Evolutionary conservation across 2,329 filamentous ascomycete genomes (phyloP).

Genomic region (Aspergillus fumigatus): DNA sequence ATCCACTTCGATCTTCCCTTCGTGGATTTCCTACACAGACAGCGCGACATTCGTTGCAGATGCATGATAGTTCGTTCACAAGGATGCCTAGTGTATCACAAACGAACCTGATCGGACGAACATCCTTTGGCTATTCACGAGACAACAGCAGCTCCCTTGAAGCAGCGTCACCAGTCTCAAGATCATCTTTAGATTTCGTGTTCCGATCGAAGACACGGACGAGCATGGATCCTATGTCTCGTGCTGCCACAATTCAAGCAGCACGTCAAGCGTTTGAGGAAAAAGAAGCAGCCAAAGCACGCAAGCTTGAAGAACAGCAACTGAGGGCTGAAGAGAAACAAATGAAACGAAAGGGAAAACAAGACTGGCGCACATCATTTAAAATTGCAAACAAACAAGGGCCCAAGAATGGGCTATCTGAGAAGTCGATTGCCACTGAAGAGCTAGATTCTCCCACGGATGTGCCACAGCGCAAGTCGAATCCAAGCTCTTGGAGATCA

Average conservation of each 20-base stretch:
- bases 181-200: slow-evolving; percentile 54
- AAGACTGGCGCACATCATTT: slow-evolving; percentile 21
- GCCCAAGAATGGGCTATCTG: slow-evolving; percentile 16
- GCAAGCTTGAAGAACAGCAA: slow-evolving; percentile 51
- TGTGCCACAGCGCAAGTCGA: slow-evolving; percentile 7
- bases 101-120: slow-evolving; percentile 48
- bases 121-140: slow-evolving; percentile 45
- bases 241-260: slow-evolving; percentile 53
- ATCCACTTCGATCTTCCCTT: slow-evolving; percentile 24
- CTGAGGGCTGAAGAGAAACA: slow-evolving; percentile 45
- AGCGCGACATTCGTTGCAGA: slow-evolving; percentile 33
- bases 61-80: slow-evolving; percentile 40
- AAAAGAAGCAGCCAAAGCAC: slow-evolving; percentile 54
- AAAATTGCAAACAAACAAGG: slow-evolving; percentile 10
- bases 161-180: slow-evolving; percentile 48
- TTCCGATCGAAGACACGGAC: slow-evolving; percentile 48
- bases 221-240: slow-evolving; percentile 50
- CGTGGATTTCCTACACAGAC: slow-evolving; percentile 29
- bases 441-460: slow-evolving; percentile 1
- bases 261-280: slow-evolving; percentile 55
- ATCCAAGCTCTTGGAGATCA: slow-evolving; percentile 26
- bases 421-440: slow-evolving; percentile 14
- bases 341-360: slow-evolving; percentile 41
- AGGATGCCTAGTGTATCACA: slow-evolving; percentile 49
- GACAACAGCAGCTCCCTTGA: slow-evolving; percentile 49